Base-by-base conservation (phyloP, 176 grass and related monocot species). In the Triticum dicoccoides region DNA sequence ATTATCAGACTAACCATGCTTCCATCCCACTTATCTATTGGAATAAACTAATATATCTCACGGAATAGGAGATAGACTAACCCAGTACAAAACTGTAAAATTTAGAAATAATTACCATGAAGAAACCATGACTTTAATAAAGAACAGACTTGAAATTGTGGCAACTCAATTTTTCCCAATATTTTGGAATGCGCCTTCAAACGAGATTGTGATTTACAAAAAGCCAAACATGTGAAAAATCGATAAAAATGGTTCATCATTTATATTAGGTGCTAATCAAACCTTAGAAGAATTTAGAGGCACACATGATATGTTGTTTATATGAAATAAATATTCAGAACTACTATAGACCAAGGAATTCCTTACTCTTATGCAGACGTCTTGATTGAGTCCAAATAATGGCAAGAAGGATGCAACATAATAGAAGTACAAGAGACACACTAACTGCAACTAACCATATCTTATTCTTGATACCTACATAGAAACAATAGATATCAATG, bases 331-430 rank as follows among this genome's bases (percentile, higher is more conserved):
- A 10, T 69, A 38, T 21, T 21, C 17, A 70, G 10, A 38, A 18
- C 34, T 68, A 68, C 65, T 49, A 75, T 75, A 25, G 24, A 9
- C 27, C 13, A 64, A 69, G 11, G 2, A 35, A 58, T 29, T 65
- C 8, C 83, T 35, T 85, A 78, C 74, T 51, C 21, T 69, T 17
- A n/a, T 38, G 3, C 41, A 6, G 5, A 7, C 6, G 9, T 85
- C 44, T 69, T 69, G 74, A 78, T 58, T 63, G 45, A 67, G 4
- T 58, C 61, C 61, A 78, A 13, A 78, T 77, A 27, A 78, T 39
- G 62, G 30, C n/a, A 35, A 66, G 11, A 41, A 85, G 34, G 44
- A 68, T 67, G 44, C 29, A 78, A 25, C 51, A 29, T 9, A 68
- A 13, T 29, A 78, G 4, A 85, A 78, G 13, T 25, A 67, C 8